phyloP scores from a whole-genome alignment of 495 filamentous ascomycete species.

The Trichoderma virens region DNA sequence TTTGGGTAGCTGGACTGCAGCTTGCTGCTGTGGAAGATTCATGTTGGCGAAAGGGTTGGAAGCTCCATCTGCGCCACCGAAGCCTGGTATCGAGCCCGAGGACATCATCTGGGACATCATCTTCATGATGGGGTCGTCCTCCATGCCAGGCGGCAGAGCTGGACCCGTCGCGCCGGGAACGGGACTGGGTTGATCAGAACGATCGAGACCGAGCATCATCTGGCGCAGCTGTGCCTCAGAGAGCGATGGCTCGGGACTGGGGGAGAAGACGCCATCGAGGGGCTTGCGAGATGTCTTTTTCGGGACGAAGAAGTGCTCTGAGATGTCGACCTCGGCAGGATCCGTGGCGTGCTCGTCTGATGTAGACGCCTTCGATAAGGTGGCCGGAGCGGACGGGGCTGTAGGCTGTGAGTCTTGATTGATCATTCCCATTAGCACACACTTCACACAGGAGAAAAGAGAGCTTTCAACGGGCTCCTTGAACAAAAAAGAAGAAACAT shows the following conservation, averaged over 20 bases:
- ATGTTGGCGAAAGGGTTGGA: conserved; percentile 37
- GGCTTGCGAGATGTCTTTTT: conserved; percentile 26
- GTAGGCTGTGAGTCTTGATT: background rate
- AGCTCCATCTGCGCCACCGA: conserved; percentile 24
- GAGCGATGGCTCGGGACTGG: conserved; percentile 17
- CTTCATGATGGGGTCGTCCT: conserved; percentile 29
- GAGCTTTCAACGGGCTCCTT: too few species aligned
- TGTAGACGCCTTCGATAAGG: background rate
- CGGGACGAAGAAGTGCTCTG: conserved; percentile 48
- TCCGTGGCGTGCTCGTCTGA: conserved; percentile 36
- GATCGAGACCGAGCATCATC: conserved; percentile 33
- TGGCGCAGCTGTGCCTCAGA: conserved; percentile 36
- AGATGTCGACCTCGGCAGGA: conserved; percentile 70
- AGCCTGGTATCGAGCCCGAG: conserved; percentile 24
- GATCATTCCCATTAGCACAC: background rate
- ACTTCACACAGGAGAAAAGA: background rate
- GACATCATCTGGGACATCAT: conserved; percentile 37
- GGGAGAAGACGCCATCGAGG: conserved; percentile 17
- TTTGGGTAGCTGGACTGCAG: conserved; percentile 18
- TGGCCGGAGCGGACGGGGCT: background rate
- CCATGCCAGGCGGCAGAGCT: conserved; percentile 15
- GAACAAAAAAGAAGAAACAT: background rate
- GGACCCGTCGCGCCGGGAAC: background rate
- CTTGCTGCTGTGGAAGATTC: conserved; percentile 10
- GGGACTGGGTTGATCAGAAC: conserved; percentile 9